Evolutionary conservation across 139 green algal genomes (phyloP), one percentile per base, ranked within the genome.

Genomic region (Micractinium conductrix): DNA sequence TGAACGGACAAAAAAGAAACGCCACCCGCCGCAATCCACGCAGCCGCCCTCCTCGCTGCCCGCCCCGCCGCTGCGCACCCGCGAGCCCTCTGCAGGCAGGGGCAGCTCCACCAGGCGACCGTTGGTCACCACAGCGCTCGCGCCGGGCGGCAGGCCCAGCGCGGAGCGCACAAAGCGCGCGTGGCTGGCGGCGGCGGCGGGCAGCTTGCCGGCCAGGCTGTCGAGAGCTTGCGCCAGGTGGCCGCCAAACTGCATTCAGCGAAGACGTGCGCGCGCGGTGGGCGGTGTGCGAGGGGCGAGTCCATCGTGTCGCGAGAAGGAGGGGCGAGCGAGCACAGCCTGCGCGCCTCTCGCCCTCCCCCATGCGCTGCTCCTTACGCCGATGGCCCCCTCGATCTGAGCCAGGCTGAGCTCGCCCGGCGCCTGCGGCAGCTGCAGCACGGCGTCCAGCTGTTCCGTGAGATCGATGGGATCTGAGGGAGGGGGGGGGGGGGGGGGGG

Each of bases 121-220:
- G 80, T 97, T 97, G 33, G 88, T 95, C 33, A 97, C 82, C 37
- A 96, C 86, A 7, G 90, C 93, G 69, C 26, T 65, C 0, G 67
- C 83, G 10, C 91, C 90, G 10, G 84, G 78, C 6, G 73, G 40
- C 81, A 97, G 45, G 28, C 84, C 30, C 43, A 97, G 80, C 38
- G 30, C 78, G 3, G 55, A 26, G 53, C 65, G 63, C 33, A 48
- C 72, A 62, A 85, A 75, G 70, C 53, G 44, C 26, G 79, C 81
- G 28, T 80, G 58, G 19, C 21, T 30, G 55, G 78, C 84, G 0
- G 78, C 78, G 2, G 48, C 48, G 0, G 78, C 85, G 38, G 37
- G 55, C 53, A 83, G 72, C 26, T 8, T 10, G n/a, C 9, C 26
- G 10, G 19, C 63, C 53, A 75, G 24, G 4, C 3, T n/a, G 42